Conservation (phyloP, 2,329 filamentous ascomycete genomes). For the Thelonectria blattea region DNA sequence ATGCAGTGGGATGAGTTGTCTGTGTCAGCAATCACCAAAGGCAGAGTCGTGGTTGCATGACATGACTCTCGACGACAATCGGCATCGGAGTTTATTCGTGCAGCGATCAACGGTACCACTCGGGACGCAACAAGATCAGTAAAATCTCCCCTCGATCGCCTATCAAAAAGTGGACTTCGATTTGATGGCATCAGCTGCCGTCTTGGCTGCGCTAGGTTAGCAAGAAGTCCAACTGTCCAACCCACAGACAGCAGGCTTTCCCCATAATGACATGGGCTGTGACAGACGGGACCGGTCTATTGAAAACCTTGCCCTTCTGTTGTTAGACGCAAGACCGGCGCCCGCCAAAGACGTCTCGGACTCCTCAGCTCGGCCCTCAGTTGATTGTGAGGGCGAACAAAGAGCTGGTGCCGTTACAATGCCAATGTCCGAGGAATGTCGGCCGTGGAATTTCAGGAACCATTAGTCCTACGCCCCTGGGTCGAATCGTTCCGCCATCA, state of each 20-base stretch:
- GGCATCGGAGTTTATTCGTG: background rate
- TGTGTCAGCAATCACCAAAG: too few species aligned
- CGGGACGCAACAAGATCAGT: too few species aligned
- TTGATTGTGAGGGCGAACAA: background rate
- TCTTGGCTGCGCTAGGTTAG: background rate
- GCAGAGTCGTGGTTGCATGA: background rate
- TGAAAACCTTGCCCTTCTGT: background rate
- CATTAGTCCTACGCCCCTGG: background rate
- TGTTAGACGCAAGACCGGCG: background rate
- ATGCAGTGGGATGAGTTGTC: background rate
- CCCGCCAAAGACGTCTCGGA: background rate
- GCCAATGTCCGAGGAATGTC: background rate
- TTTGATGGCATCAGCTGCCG: background rate
- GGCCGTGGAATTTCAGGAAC: too few species aligned
- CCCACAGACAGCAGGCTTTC: background rate
- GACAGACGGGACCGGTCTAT: conserved; percentile 2
- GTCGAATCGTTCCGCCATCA: background rate
- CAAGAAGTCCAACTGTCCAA: too few species aligned
- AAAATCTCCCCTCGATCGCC: background rate
- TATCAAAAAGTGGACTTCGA: background rate
- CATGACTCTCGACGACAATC: background rate
- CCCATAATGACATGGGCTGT: conserved; percentile 17
- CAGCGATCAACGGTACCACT: background rate
- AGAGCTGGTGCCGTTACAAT: background rate
- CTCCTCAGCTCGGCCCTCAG: background rate